Conservation (phyloP, 768 basidiomycete genomes). For the Thelephora aurantiotincta region DNA sequence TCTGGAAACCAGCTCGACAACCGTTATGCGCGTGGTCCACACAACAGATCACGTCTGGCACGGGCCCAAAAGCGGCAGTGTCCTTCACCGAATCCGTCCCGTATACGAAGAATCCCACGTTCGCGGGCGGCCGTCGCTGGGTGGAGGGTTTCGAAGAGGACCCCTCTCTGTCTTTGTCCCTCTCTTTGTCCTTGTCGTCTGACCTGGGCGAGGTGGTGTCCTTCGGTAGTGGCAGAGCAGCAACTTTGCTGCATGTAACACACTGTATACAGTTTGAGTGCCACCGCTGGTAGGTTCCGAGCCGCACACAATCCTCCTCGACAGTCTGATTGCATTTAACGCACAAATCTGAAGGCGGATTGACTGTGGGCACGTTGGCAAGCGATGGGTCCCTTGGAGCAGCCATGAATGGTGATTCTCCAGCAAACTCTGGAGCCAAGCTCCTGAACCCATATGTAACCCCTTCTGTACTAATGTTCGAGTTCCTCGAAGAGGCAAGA, state of each 20-base stretch:
- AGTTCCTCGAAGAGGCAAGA: conserved; percentile 22
- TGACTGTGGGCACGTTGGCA: conserved; percentile 39
- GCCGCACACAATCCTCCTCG: conserved; percentile 91
- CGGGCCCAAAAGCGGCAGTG: conserved; percentile 53
- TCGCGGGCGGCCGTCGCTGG: conserved; percentile 63
- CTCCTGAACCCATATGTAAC: conserved; percentile 91
- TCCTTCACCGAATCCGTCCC: conserved; percentile 59
- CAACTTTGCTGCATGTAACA: conserved; percentile 59
- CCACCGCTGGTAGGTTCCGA: conserved; percentile 96
- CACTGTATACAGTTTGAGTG: conserved; percentile 93
- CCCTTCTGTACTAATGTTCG: conserved; percentile 67
- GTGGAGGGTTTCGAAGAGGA: conserved; percentile 43
- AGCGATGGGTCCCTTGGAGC: conserved; percentile 31
- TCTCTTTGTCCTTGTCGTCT: conserved; percentile 28
- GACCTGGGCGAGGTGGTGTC: conserved; percentile 36
- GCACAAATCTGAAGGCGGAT: conserved; percentile 84
- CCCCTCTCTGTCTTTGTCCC: conserved; percentile 23
- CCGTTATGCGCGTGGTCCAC: conserved; percentile 56
- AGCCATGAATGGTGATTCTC: conserved; percentile 63
- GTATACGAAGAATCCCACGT: conserved; percentile 67
- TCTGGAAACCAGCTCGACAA: conserved; percentile 69
- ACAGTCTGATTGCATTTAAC: conserved; percentile 80
- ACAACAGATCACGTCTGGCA: conserved; percentile 66
- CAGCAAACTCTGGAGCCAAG: conserved; percentile 81
- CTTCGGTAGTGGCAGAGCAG: conserved; percentile 46